Percentiles rank a stretch among this genome's conserved stretches.
These are phyloP conservation scores for Usnea hakonensis DNA, from an alignment of 495 filamentous ascomycete genomes.

Conservation along the genomic window DNA sequence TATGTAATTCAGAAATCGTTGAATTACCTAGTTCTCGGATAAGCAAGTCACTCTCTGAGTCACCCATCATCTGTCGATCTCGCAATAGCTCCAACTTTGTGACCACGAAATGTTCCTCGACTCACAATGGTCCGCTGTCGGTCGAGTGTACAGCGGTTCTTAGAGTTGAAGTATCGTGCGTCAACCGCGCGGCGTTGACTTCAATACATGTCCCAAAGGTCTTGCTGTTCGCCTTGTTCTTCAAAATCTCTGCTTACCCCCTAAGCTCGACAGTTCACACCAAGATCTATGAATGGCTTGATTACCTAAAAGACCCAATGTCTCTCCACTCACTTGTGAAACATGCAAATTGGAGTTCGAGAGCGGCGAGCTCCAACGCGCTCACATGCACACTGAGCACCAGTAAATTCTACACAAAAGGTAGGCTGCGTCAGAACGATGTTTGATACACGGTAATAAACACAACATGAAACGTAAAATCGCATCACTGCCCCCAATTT, in stretches of 20 bases:
- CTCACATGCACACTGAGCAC: constrained; percentile 96
- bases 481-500: constrained; percentile 80
- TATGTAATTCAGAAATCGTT: not conserved
- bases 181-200: too few species aligned
- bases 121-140: too few species aligned
- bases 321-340: constrained; percentile 91
- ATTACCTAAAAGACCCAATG: too few species aligned
- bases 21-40: not conserved
- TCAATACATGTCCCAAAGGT: too few species aligned
- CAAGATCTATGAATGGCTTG: too few species aligned
- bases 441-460: constrained; percentile 44
- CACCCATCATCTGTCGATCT: not conserved
- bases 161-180: too few species aligned
- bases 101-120: not conserved
- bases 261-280: too few species aligned
- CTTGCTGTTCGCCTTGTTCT: too few species aligned
- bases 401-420: constrained; percentile 53
- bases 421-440: not conserved
- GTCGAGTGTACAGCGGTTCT: too few species aligned
- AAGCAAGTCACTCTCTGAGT: not conserved
- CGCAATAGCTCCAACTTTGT: not conserved
- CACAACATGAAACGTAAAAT: constrained; percentile 97
- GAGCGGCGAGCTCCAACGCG: constrained; percentile 78
- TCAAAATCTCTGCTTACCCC: too few species aligned
- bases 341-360: constrained; percentile 94